Conservation (phyloP, 495 filamentous ascomycete species). For the Penicillium atrosanguineum region DNA sequence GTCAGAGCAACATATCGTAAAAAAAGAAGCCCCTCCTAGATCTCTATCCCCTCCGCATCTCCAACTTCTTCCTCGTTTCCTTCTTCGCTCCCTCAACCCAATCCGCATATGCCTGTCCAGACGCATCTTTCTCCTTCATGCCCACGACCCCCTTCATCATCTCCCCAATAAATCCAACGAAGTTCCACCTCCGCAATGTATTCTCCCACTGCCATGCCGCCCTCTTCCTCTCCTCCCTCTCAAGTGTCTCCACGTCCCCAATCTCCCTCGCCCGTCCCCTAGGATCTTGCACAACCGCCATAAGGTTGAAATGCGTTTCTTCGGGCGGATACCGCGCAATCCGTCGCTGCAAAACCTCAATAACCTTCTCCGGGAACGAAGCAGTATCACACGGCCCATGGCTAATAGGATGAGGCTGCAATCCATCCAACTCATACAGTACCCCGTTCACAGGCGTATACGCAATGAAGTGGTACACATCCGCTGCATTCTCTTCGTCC, state of each 20-base stretch:
- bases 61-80: slow-evolving; percentile 66
- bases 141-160: slow-evolving; percentile 79
- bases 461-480: slow-evolving; percentile 97
- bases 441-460: slow-evolving; percentile 77
- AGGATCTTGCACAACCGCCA: slow-evolving; percentile 86
- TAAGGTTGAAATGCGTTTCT: slow-evolving; percentile 93
- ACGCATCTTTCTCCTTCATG: slow-evolving; percentile 55
- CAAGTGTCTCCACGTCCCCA: slow-evolving; percentile 75
- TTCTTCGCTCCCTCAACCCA: slow-evolving; percentile 78
- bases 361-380: slow-evolving; percentile 78
- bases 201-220: slow-evolving; percentile 94
- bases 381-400: slow-evolving; percentile 71
- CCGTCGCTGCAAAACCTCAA: slow-evolving; percentile 78
- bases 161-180: slow-evolving; percentile 93
- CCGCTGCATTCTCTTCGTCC: slow-evolving; percentile 54
- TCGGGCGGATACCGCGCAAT: slow-evolving; percentile 80
- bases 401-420: slow-evolving; percentile 86
- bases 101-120: slow-evolving; percentile 61
- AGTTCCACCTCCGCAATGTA: slow-evolving; percentile 87
- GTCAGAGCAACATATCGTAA: background rate
- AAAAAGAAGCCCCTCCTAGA: background rate
- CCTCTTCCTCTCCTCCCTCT: slow-evolving; percentile 80
- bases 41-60: slow-evolving; percentile 31
- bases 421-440: slow-evolving; percentile 92
- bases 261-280: slow-evolving; percentile 72